Percentiles rank a stretch among this genome's conserved stretches.
Conservation (phyloP, 148 eudicot species). For the Selenicereus undatus region DNA sequence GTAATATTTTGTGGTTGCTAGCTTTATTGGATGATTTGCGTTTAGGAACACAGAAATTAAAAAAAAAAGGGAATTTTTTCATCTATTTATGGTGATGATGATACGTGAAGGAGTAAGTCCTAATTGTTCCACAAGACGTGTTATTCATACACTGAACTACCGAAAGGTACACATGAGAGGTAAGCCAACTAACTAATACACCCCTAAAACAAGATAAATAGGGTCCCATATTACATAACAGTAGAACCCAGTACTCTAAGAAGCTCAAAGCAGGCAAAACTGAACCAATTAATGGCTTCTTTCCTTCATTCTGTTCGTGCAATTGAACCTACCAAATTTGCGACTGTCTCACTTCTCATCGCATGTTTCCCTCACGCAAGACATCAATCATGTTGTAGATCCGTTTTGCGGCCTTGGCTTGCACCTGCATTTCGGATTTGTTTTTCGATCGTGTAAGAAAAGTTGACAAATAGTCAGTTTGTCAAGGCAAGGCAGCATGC, state of each 20-base stretch:
- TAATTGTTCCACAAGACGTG: background rate
- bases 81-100: background rate
- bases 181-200: background rate
- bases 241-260: background rate
- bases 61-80: no score
- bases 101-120: background rate
- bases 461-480: background rate
- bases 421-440: conserved; percentile 44
- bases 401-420: conserved; percentile 58
- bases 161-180: background rate
- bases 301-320: background rate
- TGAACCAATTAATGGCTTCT: conserved; percentile 9
- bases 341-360: conserved; percentile 20
- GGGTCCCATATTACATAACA: background rate
- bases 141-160: background rate
- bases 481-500: background rate
- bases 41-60: no score
- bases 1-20: background rate
- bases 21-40: no score
- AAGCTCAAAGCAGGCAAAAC: conserved; percentile 7
- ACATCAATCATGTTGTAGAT: conserved; percentile 74
- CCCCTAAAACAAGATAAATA: background rate
- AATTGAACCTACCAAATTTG: background rate
- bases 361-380: conserved; percentile 62
- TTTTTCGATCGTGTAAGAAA: background rate